phyloP scores from a whole-genome alignment of 371 early-diverging fungal genomes.

The Nematocida parisii region DNA sequence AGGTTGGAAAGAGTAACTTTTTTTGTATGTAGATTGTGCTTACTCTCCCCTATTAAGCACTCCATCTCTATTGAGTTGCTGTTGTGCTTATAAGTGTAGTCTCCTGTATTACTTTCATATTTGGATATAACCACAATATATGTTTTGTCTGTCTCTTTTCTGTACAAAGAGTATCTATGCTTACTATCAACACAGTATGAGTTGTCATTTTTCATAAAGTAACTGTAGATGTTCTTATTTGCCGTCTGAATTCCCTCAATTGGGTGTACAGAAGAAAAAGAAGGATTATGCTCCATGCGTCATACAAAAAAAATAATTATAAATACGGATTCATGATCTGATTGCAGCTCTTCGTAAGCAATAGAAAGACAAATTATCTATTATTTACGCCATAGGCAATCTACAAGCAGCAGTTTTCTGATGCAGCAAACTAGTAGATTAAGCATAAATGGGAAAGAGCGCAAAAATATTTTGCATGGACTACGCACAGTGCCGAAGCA shows the following conservation, averaged over 20 bases:
- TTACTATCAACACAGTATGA: slow-evolving; percentile 61
- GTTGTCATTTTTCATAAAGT: slow-evolving; percentile 67
- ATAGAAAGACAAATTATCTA: no score
- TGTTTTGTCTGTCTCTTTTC: slow-evolving; percentile 37
- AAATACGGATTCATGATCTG: not conserved
- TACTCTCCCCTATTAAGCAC: slow-evolving; percentile 26
- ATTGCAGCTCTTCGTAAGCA: no score
- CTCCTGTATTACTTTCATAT: slow-evolving; percentile 22
- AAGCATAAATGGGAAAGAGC: no score
- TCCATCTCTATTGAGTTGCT: slow-evolving; percentile 26
- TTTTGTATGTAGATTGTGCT: slow-evolving; percentile 3
- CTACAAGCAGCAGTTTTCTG: no score
- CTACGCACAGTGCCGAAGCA: slow-evolving; percentile 5
- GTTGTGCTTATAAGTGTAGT: slow-evolving; percentile 56
- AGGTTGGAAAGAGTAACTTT: slow-evolving; percentile 36
- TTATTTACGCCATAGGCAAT: no score
- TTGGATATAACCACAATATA: slow-evolving; percentile 49
- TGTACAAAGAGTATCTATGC: slow-evolving; percentile 61
- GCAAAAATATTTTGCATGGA: slow-evolving; percentile 32
- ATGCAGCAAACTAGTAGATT: no score
- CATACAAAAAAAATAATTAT: slow-evolving; percentile 12
- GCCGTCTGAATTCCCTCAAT: slow-evolving; percentile 59
- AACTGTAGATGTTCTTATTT: slow-evolving; percentile 69
- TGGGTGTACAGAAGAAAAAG: slow-evolving; percentile 32
- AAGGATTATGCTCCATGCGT: slow-evolving; percentile 39